Percentiles rank a stretch among this genome's conserved stretches.
phyloP scores from a whole-genome alignment of 192 early-diverging fungal species.

The Anaeromyces robustus region DNA sequence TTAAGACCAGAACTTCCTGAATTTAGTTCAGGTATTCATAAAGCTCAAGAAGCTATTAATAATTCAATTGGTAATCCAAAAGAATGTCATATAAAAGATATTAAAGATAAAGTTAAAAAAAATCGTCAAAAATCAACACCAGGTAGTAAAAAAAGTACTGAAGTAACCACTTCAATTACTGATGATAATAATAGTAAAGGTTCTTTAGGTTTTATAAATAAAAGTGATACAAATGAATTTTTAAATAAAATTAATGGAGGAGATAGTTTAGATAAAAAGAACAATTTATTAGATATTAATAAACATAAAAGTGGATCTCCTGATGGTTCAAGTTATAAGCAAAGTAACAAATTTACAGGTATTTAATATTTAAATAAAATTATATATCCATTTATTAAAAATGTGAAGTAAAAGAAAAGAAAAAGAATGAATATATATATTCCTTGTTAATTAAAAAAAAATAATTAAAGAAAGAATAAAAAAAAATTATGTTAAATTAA shows the following conservation, averaged over 20 bases:
- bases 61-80: not conserved
- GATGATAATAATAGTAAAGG: not conserved
- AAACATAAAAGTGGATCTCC: not conserved
- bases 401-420: no score
- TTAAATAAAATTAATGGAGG: not conserved
- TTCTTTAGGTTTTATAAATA: not conserved
- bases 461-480: no score
- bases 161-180: not conserved
- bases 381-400: no score
- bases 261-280: not conserved
- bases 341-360: not conserved
- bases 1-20: not conserved
- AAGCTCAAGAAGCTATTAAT: not conserved
- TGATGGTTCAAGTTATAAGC: not conserved
- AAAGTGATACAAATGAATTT: not conserved
- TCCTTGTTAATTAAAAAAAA: no score
- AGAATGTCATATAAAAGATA: not conserved
- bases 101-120: not conserved
- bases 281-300: not conserved
- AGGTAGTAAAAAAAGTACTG: no score
- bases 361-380: not conserved
- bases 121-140: not conserved
- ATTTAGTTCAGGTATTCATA: not conserved
- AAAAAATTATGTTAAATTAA: no score
- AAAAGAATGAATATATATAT: no score